A percentile compares a stretch with the other conserved stretches of the same genome.
Evolutionary conservation across 1,139 yeast genomes (phyloP).

Genomic region (Blastobotrys malaysiensis): DNA sequence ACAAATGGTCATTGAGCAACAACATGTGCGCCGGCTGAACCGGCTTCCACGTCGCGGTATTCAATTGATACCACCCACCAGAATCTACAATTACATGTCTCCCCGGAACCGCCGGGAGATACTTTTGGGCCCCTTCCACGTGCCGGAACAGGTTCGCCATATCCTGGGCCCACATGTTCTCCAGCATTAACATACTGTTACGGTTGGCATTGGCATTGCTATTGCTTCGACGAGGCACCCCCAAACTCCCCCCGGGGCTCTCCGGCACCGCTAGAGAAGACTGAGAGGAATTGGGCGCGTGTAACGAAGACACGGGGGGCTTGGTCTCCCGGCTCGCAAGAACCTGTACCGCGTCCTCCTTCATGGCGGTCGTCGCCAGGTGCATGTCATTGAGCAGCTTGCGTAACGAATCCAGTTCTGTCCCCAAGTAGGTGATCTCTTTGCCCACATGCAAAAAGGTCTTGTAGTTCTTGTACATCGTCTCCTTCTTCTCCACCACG

Average conservation of each 20-base stretch:
- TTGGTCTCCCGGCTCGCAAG: conserved; percentile 23
- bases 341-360: conserved; percentile 54
- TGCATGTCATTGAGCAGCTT: conserved; percentile 56
- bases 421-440: conserved; percentile 57
- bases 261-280: not conserved
- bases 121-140: conserved; percentile 87
- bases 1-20: conserved; percentile 67
- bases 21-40: conserved; percentile 72
- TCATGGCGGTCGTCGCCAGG: conserved; percentile 60
- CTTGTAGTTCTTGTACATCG: conserved; percentile 66
- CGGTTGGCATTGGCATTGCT: conserved; percentile 39
- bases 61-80: conserved; percentile 82
- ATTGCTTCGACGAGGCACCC: not conserved
- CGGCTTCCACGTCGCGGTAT: conserved; percentile 82
- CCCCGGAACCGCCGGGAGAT: conserved; percentile 69
- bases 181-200: conserved; percentile 65
- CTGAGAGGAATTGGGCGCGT: not conserved
- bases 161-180: conserved; percentile 76
- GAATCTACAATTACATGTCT: conserved; percentile 78
- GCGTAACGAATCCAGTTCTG: conserved; percentile 59
- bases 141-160: conserved; percentile 67
- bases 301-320: not conserved
- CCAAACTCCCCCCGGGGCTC: conserved; percentile 4
- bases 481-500: conserved; percentile 57
- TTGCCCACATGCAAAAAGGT: conserved; percentile 64